Evolutionary conservation across 1,139 yeast genomes (phyloP), one percentile per base, ranked within the genome.

Genomic region (Pichia sp.): DNA sequence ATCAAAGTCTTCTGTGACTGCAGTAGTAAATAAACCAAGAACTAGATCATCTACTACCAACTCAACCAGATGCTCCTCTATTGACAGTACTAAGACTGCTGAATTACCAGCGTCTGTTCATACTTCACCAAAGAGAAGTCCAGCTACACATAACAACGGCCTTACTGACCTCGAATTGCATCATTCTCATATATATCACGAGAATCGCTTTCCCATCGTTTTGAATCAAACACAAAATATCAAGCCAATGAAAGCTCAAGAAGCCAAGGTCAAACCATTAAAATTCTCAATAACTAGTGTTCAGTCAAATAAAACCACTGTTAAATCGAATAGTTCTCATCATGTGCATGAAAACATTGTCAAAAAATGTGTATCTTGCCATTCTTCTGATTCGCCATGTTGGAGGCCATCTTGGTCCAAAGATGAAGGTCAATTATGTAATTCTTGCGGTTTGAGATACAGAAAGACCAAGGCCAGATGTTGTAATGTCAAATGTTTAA

Each of bases 371-470:
- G 81, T 92, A 33, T 86, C 97, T 4, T 92, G 98, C 66, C 88
- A 90, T 10, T 80, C 94, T 1, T 85, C 82, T 52, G 95, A 85
- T 55, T 85, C 95, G 10, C 98, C 98, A 9, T 92, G 98, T 64
- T 92, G 98, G 98, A 77, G 98, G 61, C 98, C 98, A 2, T 83
- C 95, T 6, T 92, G 98, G 98, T 81, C 94, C 3, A 68, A 73
- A 40, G 64, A 72, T 27, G 75, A 80, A 56, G 97, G 97, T 16
- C 97, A 90, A 66, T 73, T 92, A 56, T 92, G 98, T 69, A 92
- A 92, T 62, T 86, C 96, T 1, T 92, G 98, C 67, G 98, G 98
- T 1, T 71, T 92, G 56, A 73, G 98, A 53, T 92, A 86, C 67
- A 88, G 92, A 64, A 92, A 92, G 67, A 90, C 97, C 1, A 85